Evolutionary conservation across 2,329 filamentous ascomycete genomes (phyloP), one percentile per base, ranked within the genome.

Genomic region (Talaromyces sp.): DNA sequence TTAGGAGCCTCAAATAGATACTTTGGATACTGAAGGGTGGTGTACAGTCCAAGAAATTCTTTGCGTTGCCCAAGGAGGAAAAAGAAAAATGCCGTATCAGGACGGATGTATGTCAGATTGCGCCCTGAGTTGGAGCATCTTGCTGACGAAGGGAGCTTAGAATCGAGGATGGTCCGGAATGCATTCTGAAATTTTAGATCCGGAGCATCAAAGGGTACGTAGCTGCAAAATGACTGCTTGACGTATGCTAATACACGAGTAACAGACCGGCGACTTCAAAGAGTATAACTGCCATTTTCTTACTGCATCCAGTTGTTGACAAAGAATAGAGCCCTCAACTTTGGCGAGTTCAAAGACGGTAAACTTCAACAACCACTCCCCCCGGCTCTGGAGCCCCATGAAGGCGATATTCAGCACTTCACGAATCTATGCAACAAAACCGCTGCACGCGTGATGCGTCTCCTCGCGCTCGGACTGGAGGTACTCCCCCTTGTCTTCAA

Each of bases 111-210:
- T 64, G 75, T 52, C 39, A 45, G 14, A 2, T 37, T 14, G 14
- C 33, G 22, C 2, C 64, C 63, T 31, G 68, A 52, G 5, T 39
- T 6, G 14, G 13, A 6, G 24, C 49, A 49, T 49, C 14, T 35
- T 22, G 33, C 56, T 56, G 33, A 49, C 65, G 52, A 56, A 27
- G 52, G 60, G 35, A 37, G 3, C 3, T 60, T 67, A 95, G 81
- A 98, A 98, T 74, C 87, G 88, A 49, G 95, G 94, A 66, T 99
- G 93, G 93, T 87, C 90, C 1, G 88, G 87, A 16, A 93, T 96
- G 90, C 90, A 94, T 72, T 87, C 87, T 13, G 94, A 99, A 79
- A 94, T 90, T 0, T 81, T 98, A 11, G 94, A 98, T 75, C 92
- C 93, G 2, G 87, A 88, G 70, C 87, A 88, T 64, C 93, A 97